Percentiles rank a stretch among this genome's conserved stretches.
phyloP scores from a whole-genome alignment of 2,329 filamentous ascomycete species.

The Colletotrichum simmondsii region DNA sequence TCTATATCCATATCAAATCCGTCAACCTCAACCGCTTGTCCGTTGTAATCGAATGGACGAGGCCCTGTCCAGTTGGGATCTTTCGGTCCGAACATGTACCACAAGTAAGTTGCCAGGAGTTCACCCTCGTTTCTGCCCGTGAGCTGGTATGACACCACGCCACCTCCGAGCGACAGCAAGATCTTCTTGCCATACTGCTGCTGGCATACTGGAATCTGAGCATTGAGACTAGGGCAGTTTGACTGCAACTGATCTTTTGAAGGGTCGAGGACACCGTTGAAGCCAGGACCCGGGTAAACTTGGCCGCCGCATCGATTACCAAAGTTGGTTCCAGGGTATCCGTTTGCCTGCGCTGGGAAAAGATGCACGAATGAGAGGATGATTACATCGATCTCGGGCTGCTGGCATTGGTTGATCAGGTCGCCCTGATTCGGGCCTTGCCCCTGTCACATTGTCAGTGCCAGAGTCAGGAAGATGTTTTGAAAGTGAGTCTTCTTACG shows the following conservation, averaged over 20 bases:
- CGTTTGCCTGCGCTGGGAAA: conserved; percentile 55
- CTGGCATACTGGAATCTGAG: conserved; percentile 52
- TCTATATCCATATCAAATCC: conserved; percentile 47
- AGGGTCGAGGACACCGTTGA: conserved; percentile 43
- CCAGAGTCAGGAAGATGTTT: background rate
- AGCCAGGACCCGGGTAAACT: conserved; percentile 45
- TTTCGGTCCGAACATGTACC: conserved; percentile 52
- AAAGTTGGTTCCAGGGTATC: conserved; percentile 52
- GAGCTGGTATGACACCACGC: conserved; percentile 46
- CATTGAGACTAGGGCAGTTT: conserved; percentile 47
- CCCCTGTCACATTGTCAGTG: conserved; percentile 43
- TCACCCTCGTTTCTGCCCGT: conserved; percentile 48
- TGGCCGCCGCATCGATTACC: conserved; percentile 51
- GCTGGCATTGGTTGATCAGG: conserved; percentile 51
- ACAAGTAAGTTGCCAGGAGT: conserved; percentile 48
- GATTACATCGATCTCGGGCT: conserved; percentile 53
- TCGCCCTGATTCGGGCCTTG: conserved; percentile 50
- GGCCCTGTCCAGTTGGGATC: conserved; percentile 43
- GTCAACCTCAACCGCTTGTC: conserved; percentile 43
- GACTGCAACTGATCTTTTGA: conserved; percentile 44
- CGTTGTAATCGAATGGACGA: conserved; percentile 33
- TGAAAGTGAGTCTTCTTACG: conserved; percentile 40
- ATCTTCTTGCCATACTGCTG: conserved; percentile 50
- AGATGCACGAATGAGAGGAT: conserved; percentile 53
- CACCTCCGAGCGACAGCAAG: conserved; percentile 53